Base-by-base conservation (phyloP, 176 grass and related monocot species). In the Carex littledalei region DNA sequence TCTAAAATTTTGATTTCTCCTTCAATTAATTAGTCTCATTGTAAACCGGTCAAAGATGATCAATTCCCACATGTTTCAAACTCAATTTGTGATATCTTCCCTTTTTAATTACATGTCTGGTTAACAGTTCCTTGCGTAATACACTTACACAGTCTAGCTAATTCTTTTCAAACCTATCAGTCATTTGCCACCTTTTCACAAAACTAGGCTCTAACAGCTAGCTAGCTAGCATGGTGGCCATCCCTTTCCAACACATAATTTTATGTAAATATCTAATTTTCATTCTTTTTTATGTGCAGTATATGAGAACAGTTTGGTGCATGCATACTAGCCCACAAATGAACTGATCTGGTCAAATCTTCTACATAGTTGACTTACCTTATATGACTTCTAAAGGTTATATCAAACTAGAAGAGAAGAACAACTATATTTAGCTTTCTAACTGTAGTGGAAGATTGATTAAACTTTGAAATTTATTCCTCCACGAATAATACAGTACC, bases 161-260 rank as follows among this genome's bases (percentile, higher is more conserved):
- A 80, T 34, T 15, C 39, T 61, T 80, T 37, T 57, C 78, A 81
- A 39, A 81, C 55, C 78, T 81, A 81, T 63, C 56, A 81, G 78
- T 81, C 78, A 81, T 82, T 65, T 12, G 80, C 62, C 54, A 82
- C 54, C 58, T 32, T 63, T 26, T 39, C 8, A n/a, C 15, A 29
- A 83, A 67, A 17, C 60, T 67, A 83, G 81, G 43, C 56, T 83
- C 49, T 68, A 83, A 47, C 2, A 63, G 15, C 58, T 31, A 63
- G 37, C 37, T 1, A 63, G 15, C 58, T 31, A 63, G 37, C 37
- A 63, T 64, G 61, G 59, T 82, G 58, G 35, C 18, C 14, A 9
- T 63, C 56, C n/a, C 57, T 65, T 82, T 82, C 80, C 7, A 82
- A 53, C 21, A 20, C 50, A 67, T 13, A 14, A 69, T 83, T 69